Conservation (phyloP, 768 basidiomycete species). For the Mycena metata region DNA sequence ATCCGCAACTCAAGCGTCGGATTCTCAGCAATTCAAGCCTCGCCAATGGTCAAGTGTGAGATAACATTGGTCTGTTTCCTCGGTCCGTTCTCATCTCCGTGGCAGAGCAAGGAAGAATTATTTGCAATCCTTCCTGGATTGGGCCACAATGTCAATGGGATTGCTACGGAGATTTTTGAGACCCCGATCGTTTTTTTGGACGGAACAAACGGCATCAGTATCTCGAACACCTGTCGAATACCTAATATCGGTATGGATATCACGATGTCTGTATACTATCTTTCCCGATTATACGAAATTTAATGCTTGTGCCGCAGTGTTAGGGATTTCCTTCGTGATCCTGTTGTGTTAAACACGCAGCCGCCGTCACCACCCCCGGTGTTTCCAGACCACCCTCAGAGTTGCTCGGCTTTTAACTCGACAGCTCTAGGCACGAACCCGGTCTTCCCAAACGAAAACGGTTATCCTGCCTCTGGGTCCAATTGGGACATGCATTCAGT, state of each 20-base stretch:
- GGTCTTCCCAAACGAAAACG: too few relatives aligned
- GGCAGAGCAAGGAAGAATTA: slow-evolving; percentile 48
- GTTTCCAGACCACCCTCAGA: neutral
- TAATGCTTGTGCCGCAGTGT: slow-evolving; percentile 17
- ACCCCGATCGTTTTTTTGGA: slow-evolving; percentile 49
- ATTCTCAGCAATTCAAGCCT: slow-evolving; percentile 31
- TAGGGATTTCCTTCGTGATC: slow-evolving; percentile 23
- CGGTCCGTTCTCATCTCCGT: slow-evolving; percentile 6
- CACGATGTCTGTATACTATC: slow-evolving; percentile 23
- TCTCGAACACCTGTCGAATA: slow-evolving; percentile 24
- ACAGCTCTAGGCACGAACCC: too few relatives aligned
- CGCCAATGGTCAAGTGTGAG: slow-evolving; percentile 50
- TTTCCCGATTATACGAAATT: neutral
- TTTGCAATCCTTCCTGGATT: slow-evolving; percentile 49
- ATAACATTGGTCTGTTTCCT: neutral
- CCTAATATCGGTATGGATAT: slow-evolving; percentile 34
- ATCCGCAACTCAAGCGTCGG: neutral
- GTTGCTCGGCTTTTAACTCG: too few relatives aligned
- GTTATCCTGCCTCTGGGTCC: too few relatives aligned
- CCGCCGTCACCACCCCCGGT: neutral
- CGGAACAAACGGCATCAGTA: slow-evolving; percentile 39
- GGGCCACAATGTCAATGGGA: slow-evolving; percentile 43
- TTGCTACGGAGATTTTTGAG: slow-evolving; percentile 46
- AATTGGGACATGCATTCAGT: too few relatives aligned
- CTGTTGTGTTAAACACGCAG: neutral